phyloP scores from a whole-genome alignment of 2,329 filamentous ascomycete genomes.

The Cryphonectria parasitica region DNA sequence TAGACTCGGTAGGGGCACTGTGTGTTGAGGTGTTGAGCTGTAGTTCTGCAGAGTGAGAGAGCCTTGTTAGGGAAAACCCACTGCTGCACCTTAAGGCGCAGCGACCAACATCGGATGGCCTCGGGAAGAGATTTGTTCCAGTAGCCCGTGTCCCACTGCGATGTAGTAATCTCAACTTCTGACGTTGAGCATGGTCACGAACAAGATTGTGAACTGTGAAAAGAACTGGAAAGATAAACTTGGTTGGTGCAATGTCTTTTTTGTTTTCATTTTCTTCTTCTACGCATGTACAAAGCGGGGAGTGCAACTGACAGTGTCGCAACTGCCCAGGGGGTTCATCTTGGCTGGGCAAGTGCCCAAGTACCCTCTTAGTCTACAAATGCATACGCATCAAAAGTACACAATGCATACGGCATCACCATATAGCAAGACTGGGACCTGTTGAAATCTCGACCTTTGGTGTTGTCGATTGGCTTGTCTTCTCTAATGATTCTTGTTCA shows the following conservation, averaged over 20 bases:
- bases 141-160: conserved; percentile 23
- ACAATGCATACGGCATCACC: conserved; percentile 6
- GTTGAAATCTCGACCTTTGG: neutral
- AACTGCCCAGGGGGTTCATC: conserved; percentile 10
- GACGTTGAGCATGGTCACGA: neutral
- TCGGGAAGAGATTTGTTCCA: conserved; percentile 28
- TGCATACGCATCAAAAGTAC: neutral
- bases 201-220: neutral
- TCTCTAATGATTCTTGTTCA: neutral
- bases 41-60: conserved; percentile 3
- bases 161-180: conserved; percentile 8
- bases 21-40: neutral
- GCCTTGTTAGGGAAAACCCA: conserved; percentile 1
- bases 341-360: neutral
- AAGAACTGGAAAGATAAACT: neutral
- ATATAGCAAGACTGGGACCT: neutral
- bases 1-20: conserved; percentile 9
- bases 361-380: neutral
- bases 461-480: conserved; percentile 1
- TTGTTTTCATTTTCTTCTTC: neutral
- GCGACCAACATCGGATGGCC: conserved; percentile 25
- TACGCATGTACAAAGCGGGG: neutral
- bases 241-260: neutral
- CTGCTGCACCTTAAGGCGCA: conserved; percentile 10
- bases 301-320: conserved; percentile 9